Percentiles rank a stretch among this genome's conserved stretches.
Conservation (phyloP, 2,329 filamentous ascomycete species). For the Ophiostoma tasmaniense region DNA sequence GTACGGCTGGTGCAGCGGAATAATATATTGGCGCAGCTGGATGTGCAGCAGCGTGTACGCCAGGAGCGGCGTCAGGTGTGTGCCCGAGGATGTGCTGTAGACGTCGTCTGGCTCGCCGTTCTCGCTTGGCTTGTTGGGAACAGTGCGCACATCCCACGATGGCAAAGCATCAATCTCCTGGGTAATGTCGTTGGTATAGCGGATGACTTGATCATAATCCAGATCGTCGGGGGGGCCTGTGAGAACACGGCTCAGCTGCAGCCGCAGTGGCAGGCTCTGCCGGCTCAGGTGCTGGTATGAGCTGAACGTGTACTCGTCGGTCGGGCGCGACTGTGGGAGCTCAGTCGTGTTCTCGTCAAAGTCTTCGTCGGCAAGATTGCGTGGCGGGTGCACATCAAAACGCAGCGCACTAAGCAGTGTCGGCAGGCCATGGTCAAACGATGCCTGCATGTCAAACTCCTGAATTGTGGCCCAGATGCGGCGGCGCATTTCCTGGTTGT, state of each 20-base stretch:
- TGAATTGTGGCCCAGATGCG: slow-evolving; percentile 54
- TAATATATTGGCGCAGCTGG: slow-evolving; percentile 53
- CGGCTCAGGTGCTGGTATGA: slow-evolving; percentile 52
- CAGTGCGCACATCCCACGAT: slow-evolving; percentile 40
- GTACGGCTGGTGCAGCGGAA: slow-evolving; percentile 53
- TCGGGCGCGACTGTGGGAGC: slow-evolving; percentile 43
- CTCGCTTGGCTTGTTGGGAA: slow-evolving; percentile 23
- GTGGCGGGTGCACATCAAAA: slow-evolving; percentile 46
- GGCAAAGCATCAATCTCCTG: slow-evolving; percentile 53
- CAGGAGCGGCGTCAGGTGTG: slow-evolving; percentile 44
- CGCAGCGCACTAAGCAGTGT: slow-evolving; percentile 50
- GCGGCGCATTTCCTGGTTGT: slow-evolving; percentile 54
- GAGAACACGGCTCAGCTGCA: slow-evolving; percentile 49
- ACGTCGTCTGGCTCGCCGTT: slow-evolving; percentile 30
- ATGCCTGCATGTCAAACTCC: slow-evolving; percentile 54
- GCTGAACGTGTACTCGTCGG: slow-evolving; percentile 47
- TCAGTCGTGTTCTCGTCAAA: slow-evolving; percentile 41
- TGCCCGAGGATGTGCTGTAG: slow-evolving; percentile 18
- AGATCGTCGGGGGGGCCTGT: slow-evolving; percentile 47
- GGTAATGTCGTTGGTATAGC: slow-evolving; percentile 52
- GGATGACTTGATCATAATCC: slow-evolving; percentile 54
- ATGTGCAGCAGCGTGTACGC: slow-evolving; percentile 53
- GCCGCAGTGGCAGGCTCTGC: slow-evolving; percentile 46
- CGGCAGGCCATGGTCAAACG: slow-evolving; percentile 52
- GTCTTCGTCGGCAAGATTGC: slow-evolving; percentile 46